phyloP scores from a whole-genome alignment of 805 yeast genomes.

The Starmerella geochares region DNA sequence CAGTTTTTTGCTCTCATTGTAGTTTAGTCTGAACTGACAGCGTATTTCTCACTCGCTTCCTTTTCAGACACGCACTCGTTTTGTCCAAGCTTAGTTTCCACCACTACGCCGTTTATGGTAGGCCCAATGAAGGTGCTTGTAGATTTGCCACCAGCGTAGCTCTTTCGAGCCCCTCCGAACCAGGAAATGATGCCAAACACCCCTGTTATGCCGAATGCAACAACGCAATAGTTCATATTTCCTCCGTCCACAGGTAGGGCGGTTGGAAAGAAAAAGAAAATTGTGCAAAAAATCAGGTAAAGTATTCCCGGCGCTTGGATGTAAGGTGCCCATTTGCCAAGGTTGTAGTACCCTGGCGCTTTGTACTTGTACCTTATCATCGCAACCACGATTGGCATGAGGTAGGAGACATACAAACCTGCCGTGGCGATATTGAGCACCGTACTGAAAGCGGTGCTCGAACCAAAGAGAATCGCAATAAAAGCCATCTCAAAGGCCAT shows the following conservation, averaged over 20 bases:
- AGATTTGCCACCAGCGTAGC: conserved; percentile 4
- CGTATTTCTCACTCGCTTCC: too few species aligned
- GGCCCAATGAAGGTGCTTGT: too few species aligned
- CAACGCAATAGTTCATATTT: conserved; percentile 59
- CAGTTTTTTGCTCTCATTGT: too few species aligned
- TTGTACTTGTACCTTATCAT: conserved; percentile 28
- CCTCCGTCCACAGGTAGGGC: conserved; percentile 50
- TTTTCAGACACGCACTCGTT: too few species aligned
- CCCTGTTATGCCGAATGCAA: conserved; percentile 39
- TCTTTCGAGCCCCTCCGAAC: conserved; percentile 17
- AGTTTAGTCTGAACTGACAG: too few species aligned
- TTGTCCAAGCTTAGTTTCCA: too few species aligned
- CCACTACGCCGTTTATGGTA: too few species aligned
- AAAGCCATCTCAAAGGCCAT: conserved; percentile 42
- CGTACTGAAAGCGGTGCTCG: conserved; percentile 57
- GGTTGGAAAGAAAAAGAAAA: conserved; percentile 52
- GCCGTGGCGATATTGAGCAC: conserved; percentile 52
- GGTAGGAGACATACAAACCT: conserved; percentile 48
- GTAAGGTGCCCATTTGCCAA: conserved; percentile 59
- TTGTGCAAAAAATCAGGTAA: conserved; percentile 52
- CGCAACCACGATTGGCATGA: conserved; percentile 42
- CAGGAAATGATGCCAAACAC: conserved; percentile 28
- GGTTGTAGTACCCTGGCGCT: conserved; percentile 41
- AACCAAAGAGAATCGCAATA: conserved; percentile 51
- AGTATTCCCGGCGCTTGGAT: conserved; percentile 42